These are phyloP conservation scores for Capsicum chinense DNA, from an alignment of 257 asterid genomes.

Conservation along the genomic window DNA sequence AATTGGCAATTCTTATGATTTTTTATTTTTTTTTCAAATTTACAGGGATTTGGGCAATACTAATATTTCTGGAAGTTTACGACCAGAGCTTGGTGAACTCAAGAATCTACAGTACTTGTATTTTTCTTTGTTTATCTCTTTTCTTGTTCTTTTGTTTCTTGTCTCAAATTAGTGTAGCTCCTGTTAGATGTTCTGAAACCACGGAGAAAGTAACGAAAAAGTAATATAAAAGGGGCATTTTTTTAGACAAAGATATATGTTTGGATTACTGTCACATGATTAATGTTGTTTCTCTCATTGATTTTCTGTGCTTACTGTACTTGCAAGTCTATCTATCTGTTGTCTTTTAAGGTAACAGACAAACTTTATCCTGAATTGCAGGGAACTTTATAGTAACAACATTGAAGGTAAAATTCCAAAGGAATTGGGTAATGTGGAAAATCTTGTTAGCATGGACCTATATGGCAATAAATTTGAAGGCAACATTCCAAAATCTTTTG, in stretches of 20 bases:
- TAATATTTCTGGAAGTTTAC: slow-evolving; percentile 84
- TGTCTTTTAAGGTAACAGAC: slow-evolving; percentile 28
- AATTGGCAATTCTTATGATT: not conserved
- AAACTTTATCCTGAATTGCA: slow-evolving; percentile 41
- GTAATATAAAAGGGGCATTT: not conserved
- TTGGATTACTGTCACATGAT: slow-evolving; percentile 28
- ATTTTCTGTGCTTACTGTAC: not conserved
- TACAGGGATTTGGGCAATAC: slow-evolving; percentile 91
- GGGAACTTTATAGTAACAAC: slow-evolving; percentile 76
- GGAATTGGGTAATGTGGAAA: slow-evolving; percentile 71
- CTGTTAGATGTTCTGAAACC: slow-evolving; percentile 32
- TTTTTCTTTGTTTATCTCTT: slow-evolving; percentile 33
- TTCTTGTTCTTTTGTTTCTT: slow-evolving; percentile 17
- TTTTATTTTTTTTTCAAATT: not conserved
- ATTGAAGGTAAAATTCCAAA: slow-evolving; percentile 71
- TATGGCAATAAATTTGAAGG: slow-evolving; percentile 74
- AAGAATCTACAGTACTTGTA: slow-evolving; percentile 86
- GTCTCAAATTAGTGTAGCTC: not conserved
- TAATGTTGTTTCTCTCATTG: slow-evolving; percentile 22
- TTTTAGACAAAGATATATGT: slow-evolving; percentile 4
- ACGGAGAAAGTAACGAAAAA: slow-evolving; percentile 15
- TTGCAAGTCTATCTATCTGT: not conserved
- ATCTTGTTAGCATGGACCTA: slow-evolving; percentile 81
- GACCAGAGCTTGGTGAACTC: slow-evolving; percentile 84
- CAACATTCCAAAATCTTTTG: slow-evolving; percentile 66